These are phyloP conservation scores for Crithidia thermophila DNA, from an alignment of 208 protist species.

Conservation along the genomic window DNA sequence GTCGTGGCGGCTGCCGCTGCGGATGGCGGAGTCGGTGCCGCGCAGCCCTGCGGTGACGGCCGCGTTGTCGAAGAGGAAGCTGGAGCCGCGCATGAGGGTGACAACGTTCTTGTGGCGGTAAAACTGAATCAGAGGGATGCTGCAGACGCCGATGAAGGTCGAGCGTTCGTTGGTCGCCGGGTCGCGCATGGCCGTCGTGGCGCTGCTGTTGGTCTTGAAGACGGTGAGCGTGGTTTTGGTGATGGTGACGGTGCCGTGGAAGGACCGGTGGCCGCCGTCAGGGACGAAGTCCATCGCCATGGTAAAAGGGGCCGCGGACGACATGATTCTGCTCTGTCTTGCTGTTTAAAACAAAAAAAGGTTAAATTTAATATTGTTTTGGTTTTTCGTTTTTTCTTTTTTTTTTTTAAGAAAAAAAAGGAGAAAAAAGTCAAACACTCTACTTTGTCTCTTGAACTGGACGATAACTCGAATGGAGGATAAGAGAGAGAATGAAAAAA, in stretches of 20 bases:
- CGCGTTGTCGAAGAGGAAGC: constrained; percentile 77
- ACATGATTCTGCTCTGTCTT: constrained; percentile 15
- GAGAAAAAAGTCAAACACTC: no score
- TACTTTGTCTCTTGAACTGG: constrained; percentile 1
- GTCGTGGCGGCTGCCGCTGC: constrained; percentile 22
- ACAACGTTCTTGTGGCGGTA: constrained; percentile 49
- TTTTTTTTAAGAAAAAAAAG: no score
- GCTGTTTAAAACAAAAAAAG: constrained; percentile 11
- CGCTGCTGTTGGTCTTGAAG: constrained; percentile 30
- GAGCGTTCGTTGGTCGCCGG: constrained; percentile 34
- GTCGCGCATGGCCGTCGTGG: constrained; percentile 13
- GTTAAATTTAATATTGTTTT: constrained; percentile 14
- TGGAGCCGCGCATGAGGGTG: constrained; percentile 47
- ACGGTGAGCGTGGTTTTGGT: constrained; percentile 65
- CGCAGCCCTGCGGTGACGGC: constrained; percentile 36
- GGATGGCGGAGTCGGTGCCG: constrained; percentile 13
- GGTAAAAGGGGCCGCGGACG: constrained; percentile 29
- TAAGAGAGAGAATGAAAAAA: constrained; percentile 9
- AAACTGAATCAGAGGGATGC: constrained; percentile 61
- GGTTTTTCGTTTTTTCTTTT: constrained; percentile 10
- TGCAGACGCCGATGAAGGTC: constrained; percentile 76
- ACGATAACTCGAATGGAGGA: constrained; percentile 1
- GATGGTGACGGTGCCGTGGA: constrained; percentile 56
- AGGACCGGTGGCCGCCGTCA: constrained; percentile 40
- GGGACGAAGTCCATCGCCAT: constrained; percentile 52